A percentile compares a stretch with the other conserved stretches of the same genome.
Conservation (phyloP, 768 basidiomycete species). For the Lentinula sp. region DNA sequence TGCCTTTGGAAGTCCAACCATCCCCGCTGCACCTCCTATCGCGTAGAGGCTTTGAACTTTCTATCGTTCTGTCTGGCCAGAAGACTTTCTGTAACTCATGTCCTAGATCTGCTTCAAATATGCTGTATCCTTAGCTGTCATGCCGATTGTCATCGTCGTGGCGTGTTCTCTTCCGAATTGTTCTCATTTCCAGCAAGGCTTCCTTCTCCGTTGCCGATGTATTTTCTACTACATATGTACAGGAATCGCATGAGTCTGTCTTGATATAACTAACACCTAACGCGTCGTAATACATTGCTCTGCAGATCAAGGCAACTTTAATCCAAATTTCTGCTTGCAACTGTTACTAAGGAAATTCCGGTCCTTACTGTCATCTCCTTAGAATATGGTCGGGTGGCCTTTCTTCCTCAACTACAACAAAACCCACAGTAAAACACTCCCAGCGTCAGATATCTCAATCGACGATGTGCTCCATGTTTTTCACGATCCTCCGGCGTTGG, state of each 20-base stretch:
- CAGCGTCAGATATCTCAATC: slow-evolving; percentile 11
- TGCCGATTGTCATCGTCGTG: neutral
- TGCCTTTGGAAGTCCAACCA: neutral
- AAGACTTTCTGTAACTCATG: neutral
- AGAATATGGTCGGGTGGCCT: slow-evolving; percentile 15
- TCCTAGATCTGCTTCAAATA: neutral
- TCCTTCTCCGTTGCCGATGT: neutral
- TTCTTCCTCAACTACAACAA: slow-evolving; percentile 22
- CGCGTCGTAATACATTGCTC: neutral
- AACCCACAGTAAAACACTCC: slow-evolving; percentile 16
- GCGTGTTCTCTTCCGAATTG: neutral
- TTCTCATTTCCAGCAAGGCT: neutral
- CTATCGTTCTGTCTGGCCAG: neutral
- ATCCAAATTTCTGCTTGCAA: too few species aligned
- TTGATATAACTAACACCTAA: neutral
- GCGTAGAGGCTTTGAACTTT: neutral
- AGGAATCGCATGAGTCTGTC: neutral
- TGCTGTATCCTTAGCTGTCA: neutral
- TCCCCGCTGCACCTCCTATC: neutral
- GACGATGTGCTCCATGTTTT: slow-evolving; percentile 20
- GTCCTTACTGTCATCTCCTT: neutral
- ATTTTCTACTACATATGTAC: neutral
- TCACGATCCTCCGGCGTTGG: slow-evolving; percentile 24
- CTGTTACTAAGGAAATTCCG: too few species aligned
- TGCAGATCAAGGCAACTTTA: too few species aligned